Evolutionary conservation across 2,329 filamentous ascomycete species (phyloP).

Genomic region (Xylariaceae sp.): DNA sequence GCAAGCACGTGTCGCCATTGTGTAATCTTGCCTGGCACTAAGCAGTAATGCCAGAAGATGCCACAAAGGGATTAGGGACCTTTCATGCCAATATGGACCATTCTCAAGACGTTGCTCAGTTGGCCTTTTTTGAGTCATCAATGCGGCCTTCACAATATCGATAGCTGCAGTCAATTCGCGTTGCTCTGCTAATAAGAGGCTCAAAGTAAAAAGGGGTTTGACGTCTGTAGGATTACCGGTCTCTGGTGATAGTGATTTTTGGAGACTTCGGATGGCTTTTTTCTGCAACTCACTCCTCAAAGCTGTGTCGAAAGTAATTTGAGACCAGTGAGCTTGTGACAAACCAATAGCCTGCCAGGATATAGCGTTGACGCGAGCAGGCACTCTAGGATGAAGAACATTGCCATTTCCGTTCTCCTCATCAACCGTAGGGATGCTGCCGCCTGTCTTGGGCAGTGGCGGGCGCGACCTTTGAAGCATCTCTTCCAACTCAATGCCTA

Average conservation of each 20-base stretch:
- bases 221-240: constrained; percentile 64
- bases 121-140: constrained; percentile 56
- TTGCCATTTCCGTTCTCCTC: constrained; percentile 34
- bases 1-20: constrained; percentile 74
- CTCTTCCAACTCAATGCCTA: constrained; percentile 67
- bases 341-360: constrained; percentile 84
- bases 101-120: constrained; percentile 42
- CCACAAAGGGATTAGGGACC: constrained; percentile 74
- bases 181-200: constrained; percentile 81
- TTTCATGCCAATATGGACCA: constrained; percentile 58
- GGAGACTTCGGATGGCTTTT: constrained; percentile 71
- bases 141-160: constrained; percentile 71
- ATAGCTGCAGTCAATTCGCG: constrained; percentile 77
- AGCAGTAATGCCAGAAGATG: constrained; percentile 83
- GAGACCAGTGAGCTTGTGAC: constrained; percentile 82
- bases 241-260: constrained; percentile 65
- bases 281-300: constrained; percentile 68
- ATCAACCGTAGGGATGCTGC: constrained; percentile 31
- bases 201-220: constrained; percentile 74
- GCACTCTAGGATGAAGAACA: constrained; percentile 43
- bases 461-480: constrained; percentile 62
- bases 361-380: constrained; percentile 59
- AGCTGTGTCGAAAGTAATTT: constrained; percentile 71
- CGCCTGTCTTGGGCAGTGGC: constrained; percentile 29
- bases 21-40: constrained; percentile 80